Conservation (phyloP, 768 basidiomycete species). For the Lentinula lateritia region DNA sequence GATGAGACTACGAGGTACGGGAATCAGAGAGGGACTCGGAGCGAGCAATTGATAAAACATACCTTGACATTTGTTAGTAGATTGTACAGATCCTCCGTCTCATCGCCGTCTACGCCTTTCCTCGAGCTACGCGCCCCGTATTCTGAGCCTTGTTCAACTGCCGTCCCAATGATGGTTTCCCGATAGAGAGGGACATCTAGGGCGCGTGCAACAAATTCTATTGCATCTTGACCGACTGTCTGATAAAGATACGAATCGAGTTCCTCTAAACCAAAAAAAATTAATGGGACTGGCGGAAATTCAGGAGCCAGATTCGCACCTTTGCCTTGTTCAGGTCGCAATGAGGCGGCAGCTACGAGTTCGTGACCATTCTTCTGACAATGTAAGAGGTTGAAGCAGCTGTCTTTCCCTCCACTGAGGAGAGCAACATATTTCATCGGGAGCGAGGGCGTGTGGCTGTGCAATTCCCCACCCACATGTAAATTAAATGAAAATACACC, state of each 20-base stretch:
- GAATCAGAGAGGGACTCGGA: constrained; percentile 2
- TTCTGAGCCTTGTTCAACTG: constrained; percentile 77
- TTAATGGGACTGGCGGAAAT: constrained; percentile 14
- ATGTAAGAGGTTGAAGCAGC: constrained; percentile 92
- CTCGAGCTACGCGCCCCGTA: constrained; percentile 69
- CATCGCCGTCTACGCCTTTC: constrained; percentile 71
- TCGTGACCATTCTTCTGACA: constrained; percentile 83
- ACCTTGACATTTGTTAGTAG: constrained; percentile 79
- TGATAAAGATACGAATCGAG: constrained; percentile 98
- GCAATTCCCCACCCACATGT: no score
- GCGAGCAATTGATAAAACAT: neutral
- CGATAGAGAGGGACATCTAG: constrained; percentile 84
- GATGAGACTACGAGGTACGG: constrained; percentile 41
- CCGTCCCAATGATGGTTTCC: constrained; percentile 71
- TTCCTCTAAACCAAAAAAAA: constrained; percentile 62
- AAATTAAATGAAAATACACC: no score
- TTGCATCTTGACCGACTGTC: constrained; percentile 95
- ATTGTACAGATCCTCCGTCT: constrained; percentile 88
- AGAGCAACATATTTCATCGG: constrained; percentile 91
- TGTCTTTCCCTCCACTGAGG: constrained; percentile 97
- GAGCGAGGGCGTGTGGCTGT: neutral
- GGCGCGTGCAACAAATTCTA: constrained; percentile 80
- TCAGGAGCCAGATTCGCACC: constrained; percentile 39
- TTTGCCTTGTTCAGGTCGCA: constrained; percentile 80
- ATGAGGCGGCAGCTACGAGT: constrained; percentile 82